Conservation (phyloP, 192 early-diverging fungal genomes). For the Podila clonocystis region DNA sequence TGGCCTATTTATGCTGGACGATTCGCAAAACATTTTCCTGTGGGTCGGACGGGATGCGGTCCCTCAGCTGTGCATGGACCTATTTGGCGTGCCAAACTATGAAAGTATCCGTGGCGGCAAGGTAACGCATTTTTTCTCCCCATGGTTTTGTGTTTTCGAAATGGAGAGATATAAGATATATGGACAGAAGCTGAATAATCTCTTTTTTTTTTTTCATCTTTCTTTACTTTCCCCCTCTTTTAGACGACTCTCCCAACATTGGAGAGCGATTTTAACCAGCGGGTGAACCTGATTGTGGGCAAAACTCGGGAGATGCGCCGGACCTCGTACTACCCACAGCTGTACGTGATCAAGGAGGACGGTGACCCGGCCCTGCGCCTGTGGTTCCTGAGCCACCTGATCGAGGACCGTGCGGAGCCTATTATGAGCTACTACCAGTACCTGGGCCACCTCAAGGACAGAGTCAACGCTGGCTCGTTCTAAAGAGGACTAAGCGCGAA, state of each 20-base stretch:
- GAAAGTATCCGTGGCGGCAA: conserved; percentile 82
- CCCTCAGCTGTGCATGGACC: conserved; percentile 75
- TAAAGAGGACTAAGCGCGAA: conserved; percentile 1
- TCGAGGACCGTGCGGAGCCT: conserved; percentile 91
- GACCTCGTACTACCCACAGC: conserved; percentile 73
- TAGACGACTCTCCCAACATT: conserved; percentile 73
- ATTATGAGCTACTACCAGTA: conserved; percentile 83
- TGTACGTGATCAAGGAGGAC: conserved; percentile 93
- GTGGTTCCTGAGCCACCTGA: conserved; percentile 87
- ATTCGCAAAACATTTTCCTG: conserved; percentile 84
- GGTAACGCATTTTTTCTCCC: conserved; percentile 51
- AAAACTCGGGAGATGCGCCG: conserved; percentile 76
- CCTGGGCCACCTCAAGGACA: conserved; percentile 78
- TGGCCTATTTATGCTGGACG: conserved; percentile 89
- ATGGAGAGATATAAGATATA: too few relatives aligned
- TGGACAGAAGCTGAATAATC: background rate
- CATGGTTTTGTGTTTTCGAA: background rate
- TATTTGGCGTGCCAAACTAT: conserved; percentile 83
- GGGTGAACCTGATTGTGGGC: conserved; percentile 79
- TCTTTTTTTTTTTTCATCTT: background rate
- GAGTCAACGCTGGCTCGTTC: conserved; percentile 40
- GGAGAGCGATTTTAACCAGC: conserved; percentile 78
- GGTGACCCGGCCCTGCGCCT: conserved; percentile 83
- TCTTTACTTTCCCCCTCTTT: background rate
- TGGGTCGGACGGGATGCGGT: conserved; percentile 88